Percentiles rank a stretch among this genome's conserved stretches.
These are phyloP conservation scores for Eleusine indica DNA, from an alignment of 176 grass and related monocot species.

Conservation along the genomic window DNA sequence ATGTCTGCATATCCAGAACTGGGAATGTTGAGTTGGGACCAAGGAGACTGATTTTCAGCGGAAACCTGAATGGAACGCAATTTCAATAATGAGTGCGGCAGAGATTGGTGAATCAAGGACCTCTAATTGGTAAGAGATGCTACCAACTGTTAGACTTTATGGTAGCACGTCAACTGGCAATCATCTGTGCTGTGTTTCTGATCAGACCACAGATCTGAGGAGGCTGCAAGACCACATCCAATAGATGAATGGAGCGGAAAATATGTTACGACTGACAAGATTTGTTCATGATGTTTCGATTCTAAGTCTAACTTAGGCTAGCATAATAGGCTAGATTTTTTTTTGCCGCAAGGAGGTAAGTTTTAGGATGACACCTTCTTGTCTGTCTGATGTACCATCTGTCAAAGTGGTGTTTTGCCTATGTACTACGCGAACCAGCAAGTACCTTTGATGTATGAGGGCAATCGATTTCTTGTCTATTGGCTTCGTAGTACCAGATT, in stretches of 20 bases:
- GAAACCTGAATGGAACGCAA: slow-evolving; percentile 1
- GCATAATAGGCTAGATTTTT: not conserved
- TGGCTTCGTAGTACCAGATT: not conserved
- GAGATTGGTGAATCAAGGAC: not conserved
- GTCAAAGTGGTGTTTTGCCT: not conserved
- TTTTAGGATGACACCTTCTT: slow-evolving; percentile 26
- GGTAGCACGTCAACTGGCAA: not conserved
- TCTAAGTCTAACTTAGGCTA: not conserved
- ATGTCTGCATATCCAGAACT: slow-evolving; percentile 9
- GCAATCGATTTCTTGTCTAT: not conserved
- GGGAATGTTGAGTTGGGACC: not conserved
- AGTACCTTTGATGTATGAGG: not conserved
- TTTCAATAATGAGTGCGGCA: not conserved
- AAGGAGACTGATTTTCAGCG: not conserved
- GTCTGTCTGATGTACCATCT: not conserved
- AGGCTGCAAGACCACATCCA: not conserved
- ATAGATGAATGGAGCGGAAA: not conserved
- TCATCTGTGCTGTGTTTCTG: not conserved
- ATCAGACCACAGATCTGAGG: not conserved
- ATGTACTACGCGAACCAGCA: not conserved
- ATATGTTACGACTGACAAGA: not conserved
- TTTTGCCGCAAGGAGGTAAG: not conserved
- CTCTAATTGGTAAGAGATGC: not conserved
- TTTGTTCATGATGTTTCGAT: not conserved
- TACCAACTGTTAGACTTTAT: not conserved